Evolutionary conservation across 345 rosid genomes (phyloP).

Genomic region (Salix suchowensis): DNA sequence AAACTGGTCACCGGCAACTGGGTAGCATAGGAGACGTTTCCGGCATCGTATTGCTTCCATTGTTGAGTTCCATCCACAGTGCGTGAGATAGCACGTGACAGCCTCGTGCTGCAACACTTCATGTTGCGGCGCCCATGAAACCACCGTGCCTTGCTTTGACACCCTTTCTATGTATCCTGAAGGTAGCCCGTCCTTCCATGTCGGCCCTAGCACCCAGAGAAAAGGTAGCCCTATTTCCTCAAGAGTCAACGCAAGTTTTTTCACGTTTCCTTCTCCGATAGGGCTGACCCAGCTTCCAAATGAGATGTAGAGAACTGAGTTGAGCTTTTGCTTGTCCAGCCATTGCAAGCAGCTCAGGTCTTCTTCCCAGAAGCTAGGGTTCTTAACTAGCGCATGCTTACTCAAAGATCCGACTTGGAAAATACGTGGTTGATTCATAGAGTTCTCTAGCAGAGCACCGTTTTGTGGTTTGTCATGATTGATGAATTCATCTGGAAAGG

Average conservation of each 20-base stretch:
- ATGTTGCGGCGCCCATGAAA: constrained; percentile 71
- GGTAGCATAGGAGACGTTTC: constrained; percentile 55
- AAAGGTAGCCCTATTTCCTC: constrained; percentile 48
- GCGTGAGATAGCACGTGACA: constrained; percentile 56
- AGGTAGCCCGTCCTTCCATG: constrained; percentile 63
- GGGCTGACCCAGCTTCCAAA: constrained; percentile 90
- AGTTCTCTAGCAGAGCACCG: background rate
- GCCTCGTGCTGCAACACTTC: constrained; percentile 46
- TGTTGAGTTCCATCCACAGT: constrained; percentile 93
- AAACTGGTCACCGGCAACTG: constrained; percentile 80
- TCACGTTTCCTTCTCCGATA: constrained; percentile 52
- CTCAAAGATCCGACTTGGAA: constrained; percentile 47
- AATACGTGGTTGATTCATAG: constrained; percentile 17
- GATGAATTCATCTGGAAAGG: constrained; percentile 46
- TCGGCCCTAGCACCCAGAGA: constrained; percentile 50
- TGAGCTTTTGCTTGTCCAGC: constrained; percentile 46
- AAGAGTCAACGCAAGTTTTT: constrained; percentile 44
- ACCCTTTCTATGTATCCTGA: constrained; percentile 39
- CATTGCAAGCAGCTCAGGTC: constrained; percentile 60
- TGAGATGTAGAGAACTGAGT: constrained; percentile 59
- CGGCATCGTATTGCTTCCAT: constrained; percentile 54
- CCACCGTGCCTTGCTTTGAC: constrained; percentile 43
- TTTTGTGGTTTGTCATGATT: background rate
- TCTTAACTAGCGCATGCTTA: constrained; percentile 22
- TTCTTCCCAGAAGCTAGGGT: constrained; percentile 61